Conservation (phyloP, 371 early-diverging fungal species). For the Mycotypha africana region DNA sequence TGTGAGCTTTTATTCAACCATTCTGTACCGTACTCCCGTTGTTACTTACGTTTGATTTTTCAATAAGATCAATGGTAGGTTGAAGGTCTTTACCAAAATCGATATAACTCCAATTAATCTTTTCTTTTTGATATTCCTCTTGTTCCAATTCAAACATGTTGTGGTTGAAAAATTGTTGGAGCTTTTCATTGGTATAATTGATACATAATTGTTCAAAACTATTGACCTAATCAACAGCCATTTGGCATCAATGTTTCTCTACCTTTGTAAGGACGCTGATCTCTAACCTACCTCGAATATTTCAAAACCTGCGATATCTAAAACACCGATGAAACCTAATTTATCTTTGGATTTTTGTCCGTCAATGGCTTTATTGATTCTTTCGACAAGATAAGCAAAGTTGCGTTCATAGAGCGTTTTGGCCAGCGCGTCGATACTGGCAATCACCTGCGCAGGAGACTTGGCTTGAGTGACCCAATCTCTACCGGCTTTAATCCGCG, state of each 20-base stretch:
- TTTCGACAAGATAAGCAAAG: conserved; percentile 89
- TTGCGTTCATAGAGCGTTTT: conserved; percentile 96
- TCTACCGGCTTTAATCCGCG: conserved; percentile 94
- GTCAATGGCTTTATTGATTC: conserved; percentile 89
- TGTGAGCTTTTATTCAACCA: too few species aligned
- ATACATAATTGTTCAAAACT: conserved; percentile 99
- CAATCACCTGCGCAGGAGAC: conserved; percentile 82
- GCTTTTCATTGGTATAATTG: conserved; percentile 99
- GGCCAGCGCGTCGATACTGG: conserved; percentile 94
- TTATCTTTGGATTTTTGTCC: conserved; percentile 49
- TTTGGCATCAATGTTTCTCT: too few species aligned
- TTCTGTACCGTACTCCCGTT: background rate
- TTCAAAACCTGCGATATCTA: conserved; percentile 99
- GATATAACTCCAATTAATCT: conserved; percentile 99
- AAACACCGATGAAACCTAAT: conserved; percentile 90
- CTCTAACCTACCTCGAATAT: conserved; percentile 78
- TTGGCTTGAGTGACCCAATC: conserved; percentile 96
- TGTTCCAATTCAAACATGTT: conserved; percentile 99
- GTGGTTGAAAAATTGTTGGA: conserved; percentile 99
- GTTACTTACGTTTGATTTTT: conserved; percentile 77
- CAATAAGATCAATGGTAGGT: conserved; percentile 98
- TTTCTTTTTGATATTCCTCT: conserved; percentile 96
- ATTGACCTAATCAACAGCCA: too few species aligned
- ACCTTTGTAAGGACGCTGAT: background rate
- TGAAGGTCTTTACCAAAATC: conserved; percentile 99